Evolutionary conservation across 352 stramenopile species (phyloP).

Genomic region (Phytophthora cajani): DNA sequence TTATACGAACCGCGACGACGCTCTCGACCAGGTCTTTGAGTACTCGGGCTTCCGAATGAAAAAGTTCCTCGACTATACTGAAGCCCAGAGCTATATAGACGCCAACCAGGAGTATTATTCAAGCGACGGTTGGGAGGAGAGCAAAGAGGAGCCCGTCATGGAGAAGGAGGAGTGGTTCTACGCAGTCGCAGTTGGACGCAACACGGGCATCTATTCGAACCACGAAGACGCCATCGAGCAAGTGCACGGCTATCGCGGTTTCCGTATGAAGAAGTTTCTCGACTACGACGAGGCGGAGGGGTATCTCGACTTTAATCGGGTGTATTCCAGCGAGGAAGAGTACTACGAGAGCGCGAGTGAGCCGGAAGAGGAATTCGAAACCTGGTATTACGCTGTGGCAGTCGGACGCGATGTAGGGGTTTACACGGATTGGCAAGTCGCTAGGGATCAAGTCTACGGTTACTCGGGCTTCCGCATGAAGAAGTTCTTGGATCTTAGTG

Average conservation of each 20-base stretch:
- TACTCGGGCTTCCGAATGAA: constrained; percentile 14
- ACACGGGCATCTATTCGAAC: constrained; percentile 50
- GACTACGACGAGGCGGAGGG: constrained; percentile 41
- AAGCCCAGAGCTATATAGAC: constrained; percentile 2
- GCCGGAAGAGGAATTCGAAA: background rate
- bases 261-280: constrained; percentile 67
- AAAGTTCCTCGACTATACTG: constrained; percentile 8
- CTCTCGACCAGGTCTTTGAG: constrained; percentile 6
- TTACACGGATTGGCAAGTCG: constrained; percentile 50
- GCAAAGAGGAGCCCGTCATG: background rate
- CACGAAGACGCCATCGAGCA: constrained; percentile 16
- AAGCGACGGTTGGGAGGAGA: background rate
- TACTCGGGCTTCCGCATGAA: constrained; percentile 54
- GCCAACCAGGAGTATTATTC: background rate
- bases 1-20: background rate
- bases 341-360: constrained; percentile 1
- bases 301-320: constrained; percentile 15
- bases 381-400: constrained; percentile 62
- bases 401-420: constrained; percentile 51
- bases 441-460: constrained; percentile 48
- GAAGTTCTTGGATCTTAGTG: constrained; percentile 52
- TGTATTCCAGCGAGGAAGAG: constrained; percentile 12
- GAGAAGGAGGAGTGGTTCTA: constrained; percentile 33
- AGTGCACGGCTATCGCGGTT: constrained; percentile 58
- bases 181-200: constrained; percentile 54